Base-by-base conservation (phyloP, 2,329 filamentous ascomycete species). In the Hymenoscyphus infarciens region DNA sequence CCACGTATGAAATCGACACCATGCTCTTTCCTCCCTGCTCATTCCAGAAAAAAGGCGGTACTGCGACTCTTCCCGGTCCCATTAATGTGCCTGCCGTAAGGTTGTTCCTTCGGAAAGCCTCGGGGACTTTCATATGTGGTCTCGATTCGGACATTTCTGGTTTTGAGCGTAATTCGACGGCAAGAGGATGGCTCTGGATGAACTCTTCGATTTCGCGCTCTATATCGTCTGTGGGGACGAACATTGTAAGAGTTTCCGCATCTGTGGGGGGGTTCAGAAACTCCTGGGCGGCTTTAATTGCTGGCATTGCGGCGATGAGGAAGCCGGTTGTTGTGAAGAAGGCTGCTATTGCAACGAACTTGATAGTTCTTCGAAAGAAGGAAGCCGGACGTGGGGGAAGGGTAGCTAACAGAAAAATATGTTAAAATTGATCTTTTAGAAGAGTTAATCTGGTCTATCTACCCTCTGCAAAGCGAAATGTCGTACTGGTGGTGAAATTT, bases 101-200 rank as follows among this genome's bases (percentile, higher is more conserved):
- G 76, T 88, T 96, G 74, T 91, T 87, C 2, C 78, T 77, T 45
- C 90, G 86, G 75, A 92, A 82, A 2, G 81, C 76, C 29, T 81
- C 79, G 0, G 94, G 92, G 72, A 97, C 89, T 77, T 93, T 95
- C 74, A 97, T 80, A 74, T 97, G 92, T 11, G 94, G 94, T 49
- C 95, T 85, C 38, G 89, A 88, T 75, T 96, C 92, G 38, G 80
- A 83, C 75, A 88, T 89, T 29, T 84, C 83, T 0, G 86, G 80
- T 70, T 90, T 82, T 19, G 77, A 76, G 56, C 93, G 88, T 57
- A 98, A 80, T 52, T 83, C 80, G n/a, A 81, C 74, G 4, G 89
- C 83, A n/a, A 96, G 75, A 1, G 91, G 88, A 77, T 95, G 92
- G 55, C 81, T 83, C 72, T 87, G 84, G 75, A 98, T 91, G 72